Base-by-base conservation (phyloP, 805 yeast species). In the Pichia paraexigua region DNA sequence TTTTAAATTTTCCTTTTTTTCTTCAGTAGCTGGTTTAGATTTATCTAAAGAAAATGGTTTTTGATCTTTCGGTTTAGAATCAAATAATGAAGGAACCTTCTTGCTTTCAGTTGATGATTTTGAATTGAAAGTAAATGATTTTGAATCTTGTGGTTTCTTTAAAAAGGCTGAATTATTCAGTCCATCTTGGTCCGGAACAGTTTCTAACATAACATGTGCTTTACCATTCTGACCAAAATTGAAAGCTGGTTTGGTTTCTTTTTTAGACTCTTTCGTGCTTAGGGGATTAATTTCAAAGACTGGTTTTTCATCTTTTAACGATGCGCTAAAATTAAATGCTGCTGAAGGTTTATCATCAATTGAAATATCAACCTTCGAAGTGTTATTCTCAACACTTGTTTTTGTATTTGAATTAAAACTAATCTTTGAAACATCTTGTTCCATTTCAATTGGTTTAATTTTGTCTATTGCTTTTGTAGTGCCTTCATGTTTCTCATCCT, bases 261-360 rank as follows among this genome's bases (percentile, higher is more conserved):
- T 13, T n/a, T 25, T 42, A 3, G 30, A 15, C 10, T 35, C 39
- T 35, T n/a, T 17, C 11, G 20, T n/a, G 20, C 11, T n/a, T n/a
- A 20, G 6, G 3, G 39, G 17, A n/a, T n/a, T 18, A 44, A 44
- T 32, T 20, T 3, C 8, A 21, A 44, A 30, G 21, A 20, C 7
- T 21, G 46, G 18, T 32, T 18, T 44, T 30, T 5, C 39, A n/a
- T 18, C 28, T 5, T n/a, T 21, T 3, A 40, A 9, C 6, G 28
- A 9, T 5, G 15, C 17, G 12, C 24, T 42, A 42, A 50, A 47
- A 5, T 41, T 44, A 22, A 50, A 47, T 10, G 47, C 53, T n/a
- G 11, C 20, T 11, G 56, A 45, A 13, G 47, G 51, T 21, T 35
- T 27, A 22, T 30, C 49, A 20, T 46, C 50, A 18, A 46, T 7